Percentiles rank a stretch among this genome's conserved stretches.
These are phyloP conservation scores for Phytophthora pinifolia DNA, from an alignment of 352 stramenopile species.

Conservation along the genomic window DNA sequence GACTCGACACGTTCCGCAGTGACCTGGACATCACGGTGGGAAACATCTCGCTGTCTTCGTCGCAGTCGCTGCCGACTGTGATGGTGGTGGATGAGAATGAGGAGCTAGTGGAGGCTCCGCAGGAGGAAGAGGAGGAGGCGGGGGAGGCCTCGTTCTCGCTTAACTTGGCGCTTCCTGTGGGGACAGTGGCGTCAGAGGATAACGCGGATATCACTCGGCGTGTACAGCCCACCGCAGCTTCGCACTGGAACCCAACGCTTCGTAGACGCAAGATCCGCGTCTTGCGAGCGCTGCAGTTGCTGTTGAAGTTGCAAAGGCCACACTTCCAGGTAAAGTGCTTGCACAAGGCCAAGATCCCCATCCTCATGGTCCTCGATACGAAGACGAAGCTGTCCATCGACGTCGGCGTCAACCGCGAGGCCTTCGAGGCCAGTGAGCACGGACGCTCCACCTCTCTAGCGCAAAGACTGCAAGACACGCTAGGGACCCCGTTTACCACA, in stretches of 20 bases:
- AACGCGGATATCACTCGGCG: constrained; percentile 33
- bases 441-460: constrained; percentile 63
- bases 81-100: constrained; percentile 18
- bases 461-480: constrained; percentile 38
- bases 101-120: neutral
- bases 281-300: constrained; percentile 53
- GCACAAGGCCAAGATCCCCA: constrained; percentile 73
- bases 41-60: constrained; percentile 34
- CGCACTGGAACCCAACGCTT: constrained; percentile 71
- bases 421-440: constrained; percentile 59
- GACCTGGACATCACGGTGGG: constrained; percentile 76
- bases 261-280: constrained; percentile 58
- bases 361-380: constrained; percentile 65
- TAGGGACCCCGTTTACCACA: constrained; percentile 49
- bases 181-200: constrained; percentile 15
- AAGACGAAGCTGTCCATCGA: constrained; percentile 59
- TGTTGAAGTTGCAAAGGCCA: constrained; percentile 51
- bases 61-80: constrained; percentile 17
- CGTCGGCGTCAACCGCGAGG: constrained; percentile 64
- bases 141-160: constrained; percentile 61
- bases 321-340: constrained; percentile 65
- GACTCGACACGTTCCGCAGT: constrained; percentile 73
- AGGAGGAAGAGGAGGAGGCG: constrained; percentile 13
- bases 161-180: constrained; percentile 47
- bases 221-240: constrained; percentile 40